These are phyloP conservation scores for Rhododendron kiyosumense DNA, from an alignment of 148 eudicot genomes.

Conservation along the genomic window DNA sequence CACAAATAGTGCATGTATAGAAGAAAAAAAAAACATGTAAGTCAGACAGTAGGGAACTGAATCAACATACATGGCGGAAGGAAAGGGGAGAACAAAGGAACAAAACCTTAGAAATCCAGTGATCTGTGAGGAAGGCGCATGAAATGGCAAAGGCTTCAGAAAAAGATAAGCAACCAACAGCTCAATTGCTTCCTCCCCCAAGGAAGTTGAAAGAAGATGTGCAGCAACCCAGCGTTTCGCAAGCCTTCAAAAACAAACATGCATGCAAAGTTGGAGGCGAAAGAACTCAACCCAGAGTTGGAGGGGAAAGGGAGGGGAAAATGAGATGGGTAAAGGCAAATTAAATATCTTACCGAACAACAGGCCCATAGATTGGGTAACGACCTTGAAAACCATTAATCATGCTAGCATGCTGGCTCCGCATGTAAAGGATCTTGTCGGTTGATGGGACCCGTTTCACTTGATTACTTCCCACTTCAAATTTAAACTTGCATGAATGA, in stretches of 20 bases:
- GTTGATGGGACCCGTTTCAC: slow-evolving; percentile 56
- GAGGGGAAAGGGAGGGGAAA: neutral
- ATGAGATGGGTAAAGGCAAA: neutral
- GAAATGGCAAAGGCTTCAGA: slow-evolving; percentile 68
- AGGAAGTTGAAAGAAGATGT: slow-evolving; percentile 71
- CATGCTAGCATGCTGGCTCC: slow-evolving; percentile 86
- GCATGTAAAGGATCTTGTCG: slow-evolving; percentile 59
- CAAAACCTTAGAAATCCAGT: slow-evolving; percentile 79
- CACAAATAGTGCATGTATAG: neutral
- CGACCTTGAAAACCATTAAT: slow-evolving; percentile 89
- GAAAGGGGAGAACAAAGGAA: neutral
- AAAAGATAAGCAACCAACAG: slow-evolving; percentile 82
- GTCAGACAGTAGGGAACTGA: neutral
- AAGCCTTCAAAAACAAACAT: slow-evolving; percentile 50
- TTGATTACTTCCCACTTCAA: slow-evolving; percentile 43
- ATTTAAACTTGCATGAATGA: slow-evolving; percentile 5
- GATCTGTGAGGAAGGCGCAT: slow-evolving; percentile 68
- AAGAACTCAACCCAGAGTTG: neutral
- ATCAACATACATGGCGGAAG: neutral
- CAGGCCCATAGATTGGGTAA: slow-evolving; percentile 71
- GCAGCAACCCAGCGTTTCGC: slow-evolving; percentile 97
- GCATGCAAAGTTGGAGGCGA: slow-evolving; percentile 5
- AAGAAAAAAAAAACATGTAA: neutral
- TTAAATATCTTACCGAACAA: slow-evolving; percentile 52
- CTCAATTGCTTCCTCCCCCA: slow-evolving; percentile 76